These are phyloP conservation scores for Verticillium nubilum DNA, from an alignment of 2,329 filamentous ascomycete species.

Conservation along the genomic window DNA sequence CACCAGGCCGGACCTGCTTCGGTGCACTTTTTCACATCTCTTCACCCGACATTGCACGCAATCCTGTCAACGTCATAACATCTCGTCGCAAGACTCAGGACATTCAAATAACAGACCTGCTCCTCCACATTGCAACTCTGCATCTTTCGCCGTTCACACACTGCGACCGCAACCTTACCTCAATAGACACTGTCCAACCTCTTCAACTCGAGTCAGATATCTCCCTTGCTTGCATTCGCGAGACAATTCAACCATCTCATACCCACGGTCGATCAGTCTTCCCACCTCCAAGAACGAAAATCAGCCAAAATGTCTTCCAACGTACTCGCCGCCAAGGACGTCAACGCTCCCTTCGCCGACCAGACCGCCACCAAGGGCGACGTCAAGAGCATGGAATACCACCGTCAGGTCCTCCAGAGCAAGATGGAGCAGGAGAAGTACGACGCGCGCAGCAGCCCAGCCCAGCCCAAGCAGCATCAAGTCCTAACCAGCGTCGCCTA, in stretches of 20 bases:
- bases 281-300: neutral
- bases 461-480: neutral
- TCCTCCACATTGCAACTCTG: constrained; percentile 3
- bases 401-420: constrained; percentile 68
- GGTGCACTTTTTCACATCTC: constrained; percentile 11
- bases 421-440: constrained; percentile 66
- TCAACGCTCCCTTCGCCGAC: constrained; percentile 45
- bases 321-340: constrained; percentile 61
- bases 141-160: neutral
- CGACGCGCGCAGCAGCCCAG: constrained; percentile 17
- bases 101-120: constrained; percentile 11
- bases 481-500: constrained; percentile 6
- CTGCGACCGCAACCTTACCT: constrained; percentile 1
- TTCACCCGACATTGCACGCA: constrained; percentile 5
- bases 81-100: neutral
- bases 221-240: neutral
- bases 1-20: neutral
- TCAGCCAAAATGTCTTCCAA: constrained; percentile 46
- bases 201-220: neutral
- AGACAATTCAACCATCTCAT: neutral
- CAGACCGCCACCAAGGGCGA: constrained; percentile 32
- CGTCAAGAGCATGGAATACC: constrained; percentile 69
- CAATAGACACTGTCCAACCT: constrained; percentile 3
- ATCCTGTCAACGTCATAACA: constrained; percentile 5
- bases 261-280: neutral